Base-by-base conservation (phyloP, 176 grass and related monocot species). In the Bonia amplexicaulis region DNA sequence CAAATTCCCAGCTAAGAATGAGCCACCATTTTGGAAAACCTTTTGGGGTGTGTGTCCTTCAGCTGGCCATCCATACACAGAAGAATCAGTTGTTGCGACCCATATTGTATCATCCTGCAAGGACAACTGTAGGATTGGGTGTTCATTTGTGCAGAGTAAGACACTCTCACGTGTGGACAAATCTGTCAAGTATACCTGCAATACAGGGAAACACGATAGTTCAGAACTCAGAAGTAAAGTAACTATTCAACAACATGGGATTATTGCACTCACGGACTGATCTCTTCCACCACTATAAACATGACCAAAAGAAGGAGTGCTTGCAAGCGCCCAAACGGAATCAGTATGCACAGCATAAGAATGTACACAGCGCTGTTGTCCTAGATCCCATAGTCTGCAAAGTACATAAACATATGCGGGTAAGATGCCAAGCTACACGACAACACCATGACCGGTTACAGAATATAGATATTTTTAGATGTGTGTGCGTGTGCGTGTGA, bases 281-380 rank as follows among this genome's bases (percentile, higher is more conserved):
- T 99, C 96, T 84, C 93, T 99, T 64, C 96, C 96, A 72, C 96
- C 93, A 87, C 96, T 99, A 89, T 99, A 99, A 85, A 96, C 96
- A 96, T 99, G 93, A 78, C 78, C 80, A 66, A 96, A 96, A 22
- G 93, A 89, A 85, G 93, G 88, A 79, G 88, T 92, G 41, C 84
- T 89, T 80, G 93, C 93, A 81, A 99, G 96, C 2, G 93, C 93
- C 96, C 93, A 99, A 66, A 99, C 93, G 5, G 96, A 99, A 85
- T 99, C 91, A 47, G 93, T 99, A 85, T 99, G 93, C 73, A 99
- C 93, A 72, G 91, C 96, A 87, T 99, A 99, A 86, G 93, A 99
- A 87, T 99, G 96, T 67, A 99, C 82, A 86, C 96, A 99, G 6
- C 93, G 92, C 55, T 99, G 96, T 63, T 99, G 96, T 87, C 96